Conservation (phyloP, 164 flowering plant species). For the Berberis thunbergii region DNA sequence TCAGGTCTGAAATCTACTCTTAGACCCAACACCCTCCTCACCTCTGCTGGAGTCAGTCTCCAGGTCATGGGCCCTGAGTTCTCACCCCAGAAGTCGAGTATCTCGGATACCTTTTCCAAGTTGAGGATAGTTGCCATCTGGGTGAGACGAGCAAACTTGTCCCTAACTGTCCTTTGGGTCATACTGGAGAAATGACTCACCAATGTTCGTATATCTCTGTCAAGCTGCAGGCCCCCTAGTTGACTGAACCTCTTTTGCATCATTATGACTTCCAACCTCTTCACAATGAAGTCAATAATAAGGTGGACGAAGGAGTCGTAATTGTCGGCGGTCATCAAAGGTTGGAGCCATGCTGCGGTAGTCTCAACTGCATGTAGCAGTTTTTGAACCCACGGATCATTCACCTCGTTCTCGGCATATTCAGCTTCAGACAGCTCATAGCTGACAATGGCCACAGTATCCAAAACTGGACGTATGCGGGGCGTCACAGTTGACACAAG, state of each 20-base stretch:
- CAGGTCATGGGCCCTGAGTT: slow-evolving; percentile 98
- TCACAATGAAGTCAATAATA: slow-evolving; percentile 73
- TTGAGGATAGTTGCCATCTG: slow-evolving; percentile 98
- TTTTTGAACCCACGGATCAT: slow-evolving; percentile 96
- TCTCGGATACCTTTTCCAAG: slow-evolving; percentile 91
- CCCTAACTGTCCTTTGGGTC: slow-evolving; percentile 93
- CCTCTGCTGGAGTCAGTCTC: slow-evolving; percentile 97
- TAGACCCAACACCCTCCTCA: slow-evolving; percentile 77
- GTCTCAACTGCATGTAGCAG: slow-evolving; percentile 87
- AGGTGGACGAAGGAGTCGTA: slow-evolving; percentile 77
- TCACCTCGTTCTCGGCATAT: slow-evolving; percentile 91
- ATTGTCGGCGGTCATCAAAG: slow-evolving; percentile 73
- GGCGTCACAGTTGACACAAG: slow-evolving; percentile 71
- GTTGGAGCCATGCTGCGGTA: slow-evolving; percentile 83
- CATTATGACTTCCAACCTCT: slow-evolving; percentile 95
- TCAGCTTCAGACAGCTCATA: slow-evolving; percentile 88
- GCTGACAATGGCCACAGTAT: slow-evolving; percentile 69
- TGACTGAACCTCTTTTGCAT: slow-evolving; percentile 95
- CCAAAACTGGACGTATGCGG: slow-evolving; percentile 73
- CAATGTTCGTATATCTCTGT: slow-evolving; percentile 73
- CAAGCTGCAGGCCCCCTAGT: slow-evolving; percentile 92
- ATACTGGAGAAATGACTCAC: slow-evolving; percentile 88
- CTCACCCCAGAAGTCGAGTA: slow-evolving; percentile 99
- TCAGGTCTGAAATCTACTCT: slow-evolving; percentile 93
- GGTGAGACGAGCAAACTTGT: slow-evolving; percentile 91